These are phyloP conservation scores for Heritiera littoralis DNA, from an alignment of 345 rosid species.

Conservation along the genomic window DNA sequence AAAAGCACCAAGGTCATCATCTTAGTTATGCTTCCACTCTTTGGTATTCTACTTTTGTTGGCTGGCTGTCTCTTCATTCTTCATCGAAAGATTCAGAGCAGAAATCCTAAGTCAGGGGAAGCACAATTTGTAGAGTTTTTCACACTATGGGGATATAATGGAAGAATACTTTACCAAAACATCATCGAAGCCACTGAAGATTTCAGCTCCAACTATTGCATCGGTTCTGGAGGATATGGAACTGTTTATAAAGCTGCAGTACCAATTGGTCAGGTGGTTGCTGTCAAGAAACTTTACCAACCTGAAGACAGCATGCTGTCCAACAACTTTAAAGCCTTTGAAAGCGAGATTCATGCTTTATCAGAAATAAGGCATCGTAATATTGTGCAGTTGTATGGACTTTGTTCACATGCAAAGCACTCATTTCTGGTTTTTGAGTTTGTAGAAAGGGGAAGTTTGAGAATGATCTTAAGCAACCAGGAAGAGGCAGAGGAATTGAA, in stretches of 20 bases:
- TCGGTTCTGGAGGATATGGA: conserved; percentile 17
- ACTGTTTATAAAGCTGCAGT: conserved; percentile 21
- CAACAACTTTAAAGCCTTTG: not conserved
- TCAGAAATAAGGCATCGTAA: conserved; percentile 10
- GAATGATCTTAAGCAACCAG: not conserved
- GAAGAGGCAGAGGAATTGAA: not conserved
- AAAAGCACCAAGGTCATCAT: too few species aligned
- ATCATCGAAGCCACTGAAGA: not conserved
- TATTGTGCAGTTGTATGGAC: conserved; percentile 15
- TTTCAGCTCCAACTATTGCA: conserved; percentile 22
- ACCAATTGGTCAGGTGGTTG: not conserved
- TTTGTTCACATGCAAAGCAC: not conserved
- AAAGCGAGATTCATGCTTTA: conserved; percentile 3
- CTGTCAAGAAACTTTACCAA: conserved; percentile 20
- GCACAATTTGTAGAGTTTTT: too few species aligned
- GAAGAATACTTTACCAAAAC: too few species aligned
- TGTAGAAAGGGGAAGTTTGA: conserved; percentile 19
- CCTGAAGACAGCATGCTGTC: not conserved
- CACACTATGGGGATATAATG: too few species aligned
- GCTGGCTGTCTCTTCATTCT: too few species aligned
- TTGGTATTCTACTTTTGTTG: too few species aligned
- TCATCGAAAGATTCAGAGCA: too few species aligned
- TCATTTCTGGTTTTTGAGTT: conserved; percentile 14
- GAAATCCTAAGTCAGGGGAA: too few species aligned
- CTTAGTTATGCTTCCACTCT: too few species aligned